Conservation (phyloP, 192 early-diverging fungal genomes). For the Pilaira anomala region DNA sequence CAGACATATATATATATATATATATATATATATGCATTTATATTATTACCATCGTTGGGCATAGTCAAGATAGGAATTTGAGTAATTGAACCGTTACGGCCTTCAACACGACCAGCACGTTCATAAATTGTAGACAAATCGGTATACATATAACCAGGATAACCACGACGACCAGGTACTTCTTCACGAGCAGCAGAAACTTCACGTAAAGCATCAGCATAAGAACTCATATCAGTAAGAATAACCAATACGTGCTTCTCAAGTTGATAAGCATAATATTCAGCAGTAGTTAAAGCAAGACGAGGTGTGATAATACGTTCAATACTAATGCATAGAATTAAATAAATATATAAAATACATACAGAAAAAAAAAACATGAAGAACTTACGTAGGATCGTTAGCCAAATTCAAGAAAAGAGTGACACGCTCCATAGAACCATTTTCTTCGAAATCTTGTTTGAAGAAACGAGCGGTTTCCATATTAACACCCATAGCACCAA, state of each 20-base stretch:
- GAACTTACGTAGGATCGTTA: conserved; percentile 90
- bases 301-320: conserved; percentile 99
- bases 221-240: conserved; percentile 98
- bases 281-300: conserved; percentile 95
- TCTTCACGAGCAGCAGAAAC: conserved; percentile 99
- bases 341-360: too few species aligned
- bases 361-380: too few species aligned
- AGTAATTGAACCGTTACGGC: conserved; percentile 96
- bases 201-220: conserved; percentile 99
- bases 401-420: conserved; percentile 99
- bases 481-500: conserved; percentile 99
- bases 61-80: conserved; percentile 99
- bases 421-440: conserved; percentile 97
- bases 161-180: conserved; percentile 98
- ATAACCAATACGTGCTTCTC: conserved; percentile 99
- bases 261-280: conserved; percentile 99
- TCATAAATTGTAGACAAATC: conserved; percentile 99
- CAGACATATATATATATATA: too few species aligned
- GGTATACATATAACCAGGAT: conserved; percentile 99
- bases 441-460: conserved; percentile 99
- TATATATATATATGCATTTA: too few species aligned
- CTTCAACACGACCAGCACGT: conserved; percentile 98
- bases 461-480: conserved; percentile 99
- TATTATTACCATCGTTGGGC: conserved; percentile 92
- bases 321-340: conserved; percentile 52